Evolutionary conservation across 495 filamentous ascomycete species (phyloP).

Genomic region (Penicillium goetzii): DNA sequence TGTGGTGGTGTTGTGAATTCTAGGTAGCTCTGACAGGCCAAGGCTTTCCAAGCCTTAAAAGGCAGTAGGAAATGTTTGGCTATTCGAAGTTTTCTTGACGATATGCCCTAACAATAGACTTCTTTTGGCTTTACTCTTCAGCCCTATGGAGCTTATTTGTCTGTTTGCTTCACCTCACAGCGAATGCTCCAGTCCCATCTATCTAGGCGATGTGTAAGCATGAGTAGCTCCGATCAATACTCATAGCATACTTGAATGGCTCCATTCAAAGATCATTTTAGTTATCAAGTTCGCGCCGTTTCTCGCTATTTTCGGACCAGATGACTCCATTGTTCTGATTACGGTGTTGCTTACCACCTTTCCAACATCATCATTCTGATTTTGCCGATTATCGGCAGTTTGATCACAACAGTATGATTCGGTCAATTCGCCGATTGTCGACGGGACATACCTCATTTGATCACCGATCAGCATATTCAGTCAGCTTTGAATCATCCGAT

Average conservation of each 20-base stretch:
- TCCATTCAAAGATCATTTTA: background rate
- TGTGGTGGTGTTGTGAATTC: background rate
- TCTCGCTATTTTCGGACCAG: background rate
- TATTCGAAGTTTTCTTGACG: too few relatives aligned
- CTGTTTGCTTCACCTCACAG: too few relatives aligned
- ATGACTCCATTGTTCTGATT: background rate
- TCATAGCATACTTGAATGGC: background rate
- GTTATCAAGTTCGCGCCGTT: background rate
- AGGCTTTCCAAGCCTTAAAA: too few relatives aligned
- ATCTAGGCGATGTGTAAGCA: background rate
- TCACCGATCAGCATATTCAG: background rate
- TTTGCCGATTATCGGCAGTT: constrained; percentile 16
- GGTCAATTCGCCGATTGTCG: background rate
- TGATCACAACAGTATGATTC: background rate
- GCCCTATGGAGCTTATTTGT: too few relatives aligned
- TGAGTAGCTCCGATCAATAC: background rate
- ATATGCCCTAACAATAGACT: too few relatives aligned
- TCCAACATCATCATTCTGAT: background rate
- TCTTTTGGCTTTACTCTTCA: too few relatives aligned
- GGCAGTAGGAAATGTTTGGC: too few relatives aligned
- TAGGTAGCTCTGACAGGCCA: background rate
- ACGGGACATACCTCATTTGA: background rate
- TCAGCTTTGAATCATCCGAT: background rate
- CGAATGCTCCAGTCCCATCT: too few relatives aligned
- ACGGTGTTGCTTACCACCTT: background rate